Percentiles rank a stretch among this genome's conserved stretches.
Conservation (phyloP, 192 early-diverging fungal species). For the Dissophora ornata region DNA sequence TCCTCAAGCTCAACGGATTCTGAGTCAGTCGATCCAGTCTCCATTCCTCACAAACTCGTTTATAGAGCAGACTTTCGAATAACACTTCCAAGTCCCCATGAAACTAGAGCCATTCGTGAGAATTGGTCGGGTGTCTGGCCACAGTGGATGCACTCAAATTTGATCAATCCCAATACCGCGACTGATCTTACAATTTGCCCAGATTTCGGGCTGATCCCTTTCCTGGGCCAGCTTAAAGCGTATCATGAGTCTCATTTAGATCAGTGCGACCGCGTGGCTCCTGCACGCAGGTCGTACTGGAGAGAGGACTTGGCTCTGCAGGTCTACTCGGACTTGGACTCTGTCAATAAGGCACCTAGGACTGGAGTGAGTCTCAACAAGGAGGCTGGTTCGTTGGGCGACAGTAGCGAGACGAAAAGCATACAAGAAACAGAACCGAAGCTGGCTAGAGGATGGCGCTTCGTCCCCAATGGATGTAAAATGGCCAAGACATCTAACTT, state of each 20-base stretch:
- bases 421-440: no score
- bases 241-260: conserved; percentile 24
- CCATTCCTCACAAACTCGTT: background rate
- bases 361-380: conserved; percentile 9
- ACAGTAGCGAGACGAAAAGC: no score
- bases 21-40: background rate
- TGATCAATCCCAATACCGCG: conserved; percentile 13
- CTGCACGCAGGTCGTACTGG: conserved; percentile 38
- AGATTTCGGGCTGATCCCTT: conserved; percentile 12
- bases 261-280: conserved; percentile 42
- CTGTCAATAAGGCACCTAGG: conserved; percentile 21
- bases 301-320: conserved; percentile 22
- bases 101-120: conserved; percentile 28
- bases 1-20: background rate
- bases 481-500: conserved; percentile 24
- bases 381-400: background rate
- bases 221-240: conserved; percentile 14
- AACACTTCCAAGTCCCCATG: conserved; percentile 29
- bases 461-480: conserved; percentile 41
- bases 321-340: conserved; percentile 22
- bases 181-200: conserved; percentile 28
- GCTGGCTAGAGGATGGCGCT: conserved; percentile 41
- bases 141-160: conserved; percentile 29
- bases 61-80: conserved; percentile 44
- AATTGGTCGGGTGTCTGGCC: conserved; percentile 35